phyloP scores from a whole-genome alignment of 2,329 filamentous ascomycete genomes.

The Epichloe gansuensis region DNA sequence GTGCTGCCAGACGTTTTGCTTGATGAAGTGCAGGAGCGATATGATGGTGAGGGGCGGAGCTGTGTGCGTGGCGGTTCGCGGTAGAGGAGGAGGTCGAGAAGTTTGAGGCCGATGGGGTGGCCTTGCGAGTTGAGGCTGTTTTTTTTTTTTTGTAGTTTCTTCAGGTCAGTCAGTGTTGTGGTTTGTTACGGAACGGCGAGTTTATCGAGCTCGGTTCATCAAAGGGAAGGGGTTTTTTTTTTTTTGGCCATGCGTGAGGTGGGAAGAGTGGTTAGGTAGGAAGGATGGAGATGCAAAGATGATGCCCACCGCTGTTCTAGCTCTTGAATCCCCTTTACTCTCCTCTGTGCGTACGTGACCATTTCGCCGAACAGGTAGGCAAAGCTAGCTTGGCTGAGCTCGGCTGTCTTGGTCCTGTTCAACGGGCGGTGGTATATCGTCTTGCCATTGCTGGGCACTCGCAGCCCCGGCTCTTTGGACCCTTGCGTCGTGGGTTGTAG shows the following conservation, averaged over 20 bases:
- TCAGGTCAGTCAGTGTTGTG: too few species aligned
- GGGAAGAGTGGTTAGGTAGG: too few species aligned
- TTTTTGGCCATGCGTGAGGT: not conserved
- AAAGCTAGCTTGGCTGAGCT: constrained; percentile 87
- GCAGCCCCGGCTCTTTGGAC: constrained; percentile 51
- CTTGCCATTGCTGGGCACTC: constrained; percentile 86
- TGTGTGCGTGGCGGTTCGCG: constrained; percentile 60
- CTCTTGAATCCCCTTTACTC: constrained; percentile 86
- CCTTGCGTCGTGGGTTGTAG: constrained; percentile 28
- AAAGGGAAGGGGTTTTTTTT: not conserved
- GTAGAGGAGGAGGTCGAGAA: constrained; percentile 90
- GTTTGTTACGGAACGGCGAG: too few species aligned
- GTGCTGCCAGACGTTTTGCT: constrained; percentile 81
- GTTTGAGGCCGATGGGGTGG: constrained; percentile 84
- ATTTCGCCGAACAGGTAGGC: constrained; percentile 95
- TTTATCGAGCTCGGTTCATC: too few species aligned
- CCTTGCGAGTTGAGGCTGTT: constrained; percentile 76
- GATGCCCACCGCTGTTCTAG: constrained; percentile 65
- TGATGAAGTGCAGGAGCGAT: constrained; percentile 86
- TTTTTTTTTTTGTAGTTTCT: too few species aligned
- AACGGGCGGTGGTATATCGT: constrained; percentile 95
- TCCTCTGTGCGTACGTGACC: constrained; percentile 85
- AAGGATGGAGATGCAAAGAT: too few species aligned
- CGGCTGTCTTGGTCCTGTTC: constrained; percentile 76
- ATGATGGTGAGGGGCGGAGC: constrained; percentile 74